Evolutionary conservation across 2,329 filamentous ascomycete genomes (phyloP), one percentile per base, ranked within the genome.

Genomic region (Pestalotiopsis sp.): DNA sequence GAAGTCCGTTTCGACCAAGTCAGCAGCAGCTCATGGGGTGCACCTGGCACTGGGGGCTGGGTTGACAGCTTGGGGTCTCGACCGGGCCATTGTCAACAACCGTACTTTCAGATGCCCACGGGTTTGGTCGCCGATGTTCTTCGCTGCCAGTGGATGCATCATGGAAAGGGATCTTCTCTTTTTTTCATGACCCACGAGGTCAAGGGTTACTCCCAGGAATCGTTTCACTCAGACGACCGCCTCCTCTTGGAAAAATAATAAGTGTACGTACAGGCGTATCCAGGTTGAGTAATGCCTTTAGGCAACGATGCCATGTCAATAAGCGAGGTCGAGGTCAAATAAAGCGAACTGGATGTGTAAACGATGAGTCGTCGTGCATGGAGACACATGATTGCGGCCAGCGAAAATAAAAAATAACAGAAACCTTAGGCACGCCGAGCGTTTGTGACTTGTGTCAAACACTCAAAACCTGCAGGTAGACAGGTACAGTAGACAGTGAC

Each of bases 31-130:
- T 61, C 17, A 11, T 38, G 31, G 59, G 4, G 25, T n/a, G 59
- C 23, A 23, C 59, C 31, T 36, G 31, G 59, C 59, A 36, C 27
- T 36, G 25, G 59, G 31, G 59, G 59, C 59, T 61, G 59, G 45
- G 59, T 61, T 61, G 59, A 61, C 59, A 61, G 59, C 25, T 61
- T 61, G 59, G 27, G 31, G 59, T 61, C 59, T 61, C 59, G 59
- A 61, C 59, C 59, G 25, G 59, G 59, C 59, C 12, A 61, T 61
- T 61, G 17, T 36, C 59, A 31, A 61, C 25, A 52, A 59, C 31
- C 31, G 25, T 39, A 61, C 25, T 61, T 31, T 61, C 59, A 39
- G 59, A 27, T 39, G 25, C 59, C 59, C 25, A 36, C 13, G n/a
- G 25, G 27, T 20, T 36, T 20, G n/a, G 59, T 61, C 27, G 25